These are phyloP conservation scores for Heritiera littoralis DNA, from an alignment of 345 rosid species.

Conservation along the genomic window DNA sequence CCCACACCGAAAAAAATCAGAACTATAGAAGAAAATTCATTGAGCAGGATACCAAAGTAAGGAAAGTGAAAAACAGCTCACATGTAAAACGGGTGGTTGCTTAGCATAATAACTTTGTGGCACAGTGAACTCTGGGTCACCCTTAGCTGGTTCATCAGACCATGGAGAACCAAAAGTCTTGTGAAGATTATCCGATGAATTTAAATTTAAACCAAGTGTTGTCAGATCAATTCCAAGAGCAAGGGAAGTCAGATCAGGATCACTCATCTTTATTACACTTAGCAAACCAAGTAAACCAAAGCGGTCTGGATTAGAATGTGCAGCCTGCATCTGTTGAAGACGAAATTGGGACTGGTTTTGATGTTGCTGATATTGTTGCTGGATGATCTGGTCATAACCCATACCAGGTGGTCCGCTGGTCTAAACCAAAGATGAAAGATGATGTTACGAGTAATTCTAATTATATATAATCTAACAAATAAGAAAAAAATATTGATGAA, in stretches of 20 bases:
- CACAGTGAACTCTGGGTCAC: slow-evolving; percentile 86
- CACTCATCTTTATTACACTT: slow-evolving; percentile 72
- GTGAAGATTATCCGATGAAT: slow-evolving; percentile 86
- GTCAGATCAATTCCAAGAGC: slow-evolving; percentile 96
- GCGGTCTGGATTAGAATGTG: slow-evolving; percentile 73
- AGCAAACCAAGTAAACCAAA: slow-evolving; percentile 83
- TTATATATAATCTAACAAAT: neutral
- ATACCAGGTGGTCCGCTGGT: slow-evolving; percentile 78
- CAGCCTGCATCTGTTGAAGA: slow-evolving; percentile 64
- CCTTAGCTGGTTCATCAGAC: slow-evolving; percentile 96
- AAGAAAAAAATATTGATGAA: neutral
- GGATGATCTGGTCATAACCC: slow-evolving; percentile 84
- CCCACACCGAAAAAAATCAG: slow-evolving; percentile 30
- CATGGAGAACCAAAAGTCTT: slow-evolving; percentile 98
- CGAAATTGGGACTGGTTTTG: slow-evolving; percentile 89
- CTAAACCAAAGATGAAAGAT: slow-evolving; percentile 36
- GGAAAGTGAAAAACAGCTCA: slow-evolving; percentile 34
- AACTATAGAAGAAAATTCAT: neutral
- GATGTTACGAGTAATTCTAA: neutral
- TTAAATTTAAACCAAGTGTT: slow-evolving; percentile 88
- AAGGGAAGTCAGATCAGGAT: slow-evolving; percentile 76
- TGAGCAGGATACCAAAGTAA: neutral
- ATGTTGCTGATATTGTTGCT: slow-evolving; percentile 91
- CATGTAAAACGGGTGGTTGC: slow-evolving; percentile 76
- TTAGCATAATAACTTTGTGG: slow-evolving; percentile 90